Evolutionary conservation across 2,329 filamentous ascomycete genomes (phyloP), one percentile per base, ranked within the genome.

Genomic region (Colletotrichum spaethianum): DNA sequence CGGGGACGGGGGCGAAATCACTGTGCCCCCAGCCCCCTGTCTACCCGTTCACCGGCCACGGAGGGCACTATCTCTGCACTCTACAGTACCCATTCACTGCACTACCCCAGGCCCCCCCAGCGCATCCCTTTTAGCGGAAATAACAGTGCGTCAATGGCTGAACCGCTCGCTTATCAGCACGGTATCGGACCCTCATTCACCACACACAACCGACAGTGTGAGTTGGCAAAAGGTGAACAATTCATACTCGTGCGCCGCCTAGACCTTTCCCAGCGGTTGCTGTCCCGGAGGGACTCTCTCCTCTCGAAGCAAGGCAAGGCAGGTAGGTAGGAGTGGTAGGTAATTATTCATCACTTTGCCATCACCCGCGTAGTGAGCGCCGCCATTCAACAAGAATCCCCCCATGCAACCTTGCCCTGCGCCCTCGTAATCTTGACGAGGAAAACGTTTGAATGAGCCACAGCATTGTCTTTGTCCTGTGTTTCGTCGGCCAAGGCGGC

Each of bases 191-290:
- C 63, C 67, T 63, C 62, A 48, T 46, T 70, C 52, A n/a, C 31
- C 55, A 38, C 67, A 38, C 67, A 70, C 67, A 67, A 70, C 65
- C 55, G 55, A 70, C 67, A 67, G 67, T 70, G 67, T 67, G 67
- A 59, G 46, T 60, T 59, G 31, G 44, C 50, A 36, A 63, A 48
- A 36, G 59, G 40, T 31, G 50, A 62, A 53, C 62, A 38, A 28
- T 36, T 28, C 11, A 40, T 28, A 18, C 26, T 26, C 26, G 20
- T 55, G 23, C 26, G n/a, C 40, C 23, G 36, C 40, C 28, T 33
- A 18, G 20, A 18, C 20, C 20, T 2, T 46, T n/a, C 18, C 7
- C 42, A 46, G 42, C 7, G 5, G 42, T 46, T 9, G 42, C 42
- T n/a, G 20, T 46, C 16, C 42, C 42, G 20, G 42, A 46, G 42